phyloP scores from a whole-genome alignment of 495 filamentous ascomycete species.

The Aspergillus diversus region DNA sequence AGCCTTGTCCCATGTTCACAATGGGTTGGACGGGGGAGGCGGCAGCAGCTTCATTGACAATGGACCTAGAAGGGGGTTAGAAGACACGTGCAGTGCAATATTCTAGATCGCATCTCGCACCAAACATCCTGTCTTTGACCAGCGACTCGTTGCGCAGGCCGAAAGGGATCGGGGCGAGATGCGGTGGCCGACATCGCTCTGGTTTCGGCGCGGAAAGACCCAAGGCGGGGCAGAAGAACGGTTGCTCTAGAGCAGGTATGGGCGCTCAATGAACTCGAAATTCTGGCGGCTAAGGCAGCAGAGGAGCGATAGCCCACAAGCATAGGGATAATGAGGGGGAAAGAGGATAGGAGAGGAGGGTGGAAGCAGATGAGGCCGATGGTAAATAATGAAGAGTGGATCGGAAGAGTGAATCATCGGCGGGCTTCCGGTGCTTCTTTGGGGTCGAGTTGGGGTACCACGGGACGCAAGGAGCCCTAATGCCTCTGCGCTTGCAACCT shows the following conservation, averaged over 20 bases:
- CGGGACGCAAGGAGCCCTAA: too few relatives aligned
- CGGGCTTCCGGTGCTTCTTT: too few relatives aligned
- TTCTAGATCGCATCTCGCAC: constrained; percentile 46
- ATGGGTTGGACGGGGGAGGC: constrained; percentile 89
- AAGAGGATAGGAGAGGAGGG: constrained; percentile 8
- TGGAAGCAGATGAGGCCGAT: constrained; percentile 5
- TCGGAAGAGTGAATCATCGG: too few relatives aligned
- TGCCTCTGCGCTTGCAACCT: too few relatives aligned
- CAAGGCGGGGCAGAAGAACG: constrained; percentile 28
- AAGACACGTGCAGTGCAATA: constrained; percentile 2
- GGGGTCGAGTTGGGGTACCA: too few relatives aligned
- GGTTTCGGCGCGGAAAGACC: constrained; percentile 24
- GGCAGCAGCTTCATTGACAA: constrained; percentile 89
- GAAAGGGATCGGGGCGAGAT: constrained; percentile 55
- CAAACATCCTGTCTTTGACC: constrained; percentile 92
- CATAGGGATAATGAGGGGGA: constrained; percentile 18
- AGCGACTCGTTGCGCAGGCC: constrained; percentile 78
- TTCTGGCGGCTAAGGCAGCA: constrained; percentile 10
- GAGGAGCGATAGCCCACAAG: constrained; percentile 12
- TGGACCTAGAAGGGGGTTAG: constrained; percentile 63
- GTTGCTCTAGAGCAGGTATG: constrained; percentile 12
- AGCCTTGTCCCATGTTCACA: constrained; percentile 96
- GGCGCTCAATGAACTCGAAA: constrained; percentile 11
- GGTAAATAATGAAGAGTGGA: constrained; percentile 6
- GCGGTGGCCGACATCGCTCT: constrained; percentile 50